phyloP scores from a whole-genome alignment of 371 early-diverging fungal species.

The Mucor lusitanicus region DNA sequence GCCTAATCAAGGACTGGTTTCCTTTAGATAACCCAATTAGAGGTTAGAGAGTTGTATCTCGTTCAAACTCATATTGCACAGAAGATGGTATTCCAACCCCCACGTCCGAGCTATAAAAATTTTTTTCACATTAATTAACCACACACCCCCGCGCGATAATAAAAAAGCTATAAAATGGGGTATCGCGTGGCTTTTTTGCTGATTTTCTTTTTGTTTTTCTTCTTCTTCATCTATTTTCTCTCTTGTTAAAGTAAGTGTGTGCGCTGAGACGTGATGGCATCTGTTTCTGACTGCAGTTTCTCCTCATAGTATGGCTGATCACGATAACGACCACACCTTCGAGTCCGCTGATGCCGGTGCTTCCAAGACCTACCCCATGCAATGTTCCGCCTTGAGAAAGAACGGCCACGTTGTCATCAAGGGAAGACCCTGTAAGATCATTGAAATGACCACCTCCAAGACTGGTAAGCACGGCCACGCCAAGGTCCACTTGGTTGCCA shows the following conservation, averaged over 20 bases:
- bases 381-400: slow-evolving; percentile 99
- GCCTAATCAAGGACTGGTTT: slow-evolving; percentile 6
- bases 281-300: neutral
- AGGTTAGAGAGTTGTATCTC: neutral
- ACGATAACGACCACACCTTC: slow-evolving; percentile 72
- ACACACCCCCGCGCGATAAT: neutral
- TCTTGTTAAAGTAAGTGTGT: slow-evolving; percentile 11
- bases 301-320: slow-evolving; percentile 50
- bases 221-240: slow-evolving; percentile 6
- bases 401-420: slow-evolving; percentile 97
- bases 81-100: neutral
- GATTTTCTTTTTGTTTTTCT: slow-evolving; percentile 8
- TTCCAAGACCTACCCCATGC: slow-evolving; percentile 93
- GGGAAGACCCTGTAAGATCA: slow-evolving; percentile 99
- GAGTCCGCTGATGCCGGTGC: slow-evolving; percentile 82
- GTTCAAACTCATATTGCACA: neutral
- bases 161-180: slow-evolving; percentile 5
- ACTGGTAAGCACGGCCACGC: slow-evolving; percentile 99
- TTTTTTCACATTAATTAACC: slow-evolving; percentile 4
- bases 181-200: slow-evolving; percentile 16
- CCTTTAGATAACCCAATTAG: slow-evolving; percentile 2
- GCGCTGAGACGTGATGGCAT: neutral
- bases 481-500: slow-evolving; percentile 96
- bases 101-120: slow-evolving; percentile 2
- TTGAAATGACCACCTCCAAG: slow-evolving; percentile 96